Evolutionary conservation across 2,329 filamentous ascomycete genomes (phyloP).

Genomic region (Alternaria conjuncta): DNA sequence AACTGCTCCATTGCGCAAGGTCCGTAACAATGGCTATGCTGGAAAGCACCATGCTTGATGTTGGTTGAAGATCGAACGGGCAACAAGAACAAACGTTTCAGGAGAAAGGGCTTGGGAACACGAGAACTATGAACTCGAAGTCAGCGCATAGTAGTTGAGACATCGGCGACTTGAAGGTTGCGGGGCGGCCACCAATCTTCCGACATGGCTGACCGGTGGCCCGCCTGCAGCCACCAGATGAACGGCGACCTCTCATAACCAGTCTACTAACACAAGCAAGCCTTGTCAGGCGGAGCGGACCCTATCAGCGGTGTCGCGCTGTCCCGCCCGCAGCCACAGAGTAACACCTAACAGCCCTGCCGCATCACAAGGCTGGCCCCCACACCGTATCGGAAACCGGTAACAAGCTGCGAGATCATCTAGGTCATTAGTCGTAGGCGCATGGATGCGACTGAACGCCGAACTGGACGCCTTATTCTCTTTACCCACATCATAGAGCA

Average conservation of each 20-base stretch:
- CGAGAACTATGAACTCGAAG: not conserved
- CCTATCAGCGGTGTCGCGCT: not conserved
- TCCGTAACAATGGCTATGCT: not conserved
- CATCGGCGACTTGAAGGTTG: not conserved
- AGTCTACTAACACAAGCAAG: not conserved
- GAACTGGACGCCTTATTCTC: not conserved
- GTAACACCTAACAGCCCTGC: not conserved
- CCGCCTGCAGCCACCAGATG: not conserved
- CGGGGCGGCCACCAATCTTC: not conserved
- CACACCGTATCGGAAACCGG: not conserved
- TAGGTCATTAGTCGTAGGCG: accelerated
- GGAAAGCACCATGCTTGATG: not conserved
- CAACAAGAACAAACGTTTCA: not conserved
- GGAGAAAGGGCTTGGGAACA: not conserved
- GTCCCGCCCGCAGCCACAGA: not conserved
- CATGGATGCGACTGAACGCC: not conserved
- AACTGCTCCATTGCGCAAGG: not conserved
- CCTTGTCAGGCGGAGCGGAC: not conserved
- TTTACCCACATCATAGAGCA: not conserved
- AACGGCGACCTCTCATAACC: not conserved
- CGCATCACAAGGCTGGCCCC: not conserved
- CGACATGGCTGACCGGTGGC: not conserved
- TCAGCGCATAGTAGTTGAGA: not conserved
- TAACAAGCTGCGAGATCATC: not conserved
- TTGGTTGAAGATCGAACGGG: not conserved